Conservation (phyloP, 768 basidiomycete species). For the Pleurotus giganteus region DNA sequence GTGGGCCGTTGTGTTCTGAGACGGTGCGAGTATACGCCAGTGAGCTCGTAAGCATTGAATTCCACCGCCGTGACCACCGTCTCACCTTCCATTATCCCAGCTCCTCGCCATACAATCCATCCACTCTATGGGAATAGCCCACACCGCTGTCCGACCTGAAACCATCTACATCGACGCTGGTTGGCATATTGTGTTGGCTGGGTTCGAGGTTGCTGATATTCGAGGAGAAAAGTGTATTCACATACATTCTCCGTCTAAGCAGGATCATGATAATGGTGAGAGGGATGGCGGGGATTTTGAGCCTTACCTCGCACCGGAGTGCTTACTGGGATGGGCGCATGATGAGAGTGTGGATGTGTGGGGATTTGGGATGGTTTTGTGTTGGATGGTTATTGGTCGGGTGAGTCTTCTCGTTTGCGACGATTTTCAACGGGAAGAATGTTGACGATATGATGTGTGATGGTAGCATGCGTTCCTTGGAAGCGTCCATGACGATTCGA, state of each 20-base stretch:
- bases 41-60: not conserved
- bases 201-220: constrained; percentile 37
- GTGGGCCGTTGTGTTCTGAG: not conserved
- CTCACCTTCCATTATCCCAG: constrained; percentile 21
- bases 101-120: constrained; percentile 40
- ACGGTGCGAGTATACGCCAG: not conserved
- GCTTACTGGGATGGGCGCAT: constrained; percentile 53
- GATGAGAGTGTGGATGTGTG: constrained; percentile 55
- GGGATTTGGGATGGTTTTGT: constrained; percentile 54
- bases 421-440: not conserved
- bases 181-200: constrained; percentile 46
- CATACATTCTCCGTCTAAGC: constrained; percentile 14
- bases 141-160: constrained; percentile 43
- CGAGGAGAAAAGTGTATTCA: constrained; percentile 12
- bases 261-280: constrained; percentile 2
- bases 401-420: constrained; percentile 26
- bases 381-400: constrained; percentile 46
- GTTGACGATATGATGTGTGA: not conserved
- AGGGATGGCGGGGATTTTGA: too few relatives aligned
- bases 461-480: constrained; percentile 40
- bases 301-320: constrained; percentile 53
- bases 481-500: constrained; percentile 15
- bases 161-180: constrained; percentile 39
- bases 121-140: constrained; percentile 45
- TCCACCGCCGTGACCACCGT: not conserved